These are phyloP conservation scores for Starmerella scarabaei DNA, from an alignment of 805 yeast species.

Conservation along the genomic window DNA sequence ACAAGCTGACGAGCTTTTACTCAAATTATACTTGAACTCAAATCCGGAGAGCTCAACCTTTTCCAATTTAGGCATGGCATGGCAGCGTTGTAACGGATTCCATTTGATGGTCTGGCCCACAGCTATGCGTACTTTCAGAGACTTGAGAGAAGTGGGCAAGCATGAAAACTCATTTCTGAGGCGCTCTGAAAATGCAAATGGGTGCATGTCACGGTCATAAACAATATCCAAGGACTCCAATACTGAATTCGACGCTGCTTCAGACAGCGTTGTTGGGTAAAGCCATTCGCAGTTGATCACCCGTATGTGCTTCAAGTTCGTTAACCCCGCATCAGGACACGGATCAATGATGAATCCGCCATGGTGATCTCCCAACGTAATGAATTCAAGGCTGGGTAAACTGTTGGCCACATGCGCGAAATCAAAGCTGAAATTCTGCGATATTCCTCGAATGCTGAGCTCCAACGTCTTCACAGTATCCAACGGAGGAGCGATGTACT, in stretches of 20 bases:
- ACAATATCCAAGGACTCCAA: conserved; percentile 4
- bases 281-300: conserved; percentile 14
- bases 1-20: neutral
- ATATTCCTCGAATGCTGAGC: conserved; percentile 1
- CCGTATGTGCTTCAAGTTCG: neutral
- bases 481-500: conserved; percentile 13
- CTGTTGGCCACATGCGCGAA: conserved; percentile 15
- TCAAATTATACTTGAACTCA: conserved; percentile 2
- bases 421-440: conserved; percentile 12
- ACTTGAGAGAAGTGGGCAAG: conserved; percentile 6
- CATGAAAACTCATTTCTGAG: conserved; percentile 5
- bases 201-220: conserved; percentile 5
- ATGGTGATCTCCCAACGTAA: conserved; percentile 5
- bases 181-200: conserved; percentile 14
- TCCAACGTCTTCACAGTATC: neutral
- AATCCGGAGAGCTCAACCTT: conserved; percentile 12
- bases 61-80: conserved; percentile 5
- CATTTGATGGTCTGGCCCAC: conserved; percentile 10
- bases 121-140: conserved; percentile 1
- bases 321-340: neutral
- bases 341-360: conserved; percentile 10
- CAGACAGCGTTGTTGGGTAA: conserved; percentile 6
- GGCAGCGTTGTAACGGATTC: conserved; percentile 12
- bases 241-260: conserved; percentile 4
- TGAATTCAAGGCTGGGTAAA: conserved; percentile 8